Evolutionary conservation across 208 protist genomes (phyloP).

Genomic region (Leishmania lainsoni): DNA sequence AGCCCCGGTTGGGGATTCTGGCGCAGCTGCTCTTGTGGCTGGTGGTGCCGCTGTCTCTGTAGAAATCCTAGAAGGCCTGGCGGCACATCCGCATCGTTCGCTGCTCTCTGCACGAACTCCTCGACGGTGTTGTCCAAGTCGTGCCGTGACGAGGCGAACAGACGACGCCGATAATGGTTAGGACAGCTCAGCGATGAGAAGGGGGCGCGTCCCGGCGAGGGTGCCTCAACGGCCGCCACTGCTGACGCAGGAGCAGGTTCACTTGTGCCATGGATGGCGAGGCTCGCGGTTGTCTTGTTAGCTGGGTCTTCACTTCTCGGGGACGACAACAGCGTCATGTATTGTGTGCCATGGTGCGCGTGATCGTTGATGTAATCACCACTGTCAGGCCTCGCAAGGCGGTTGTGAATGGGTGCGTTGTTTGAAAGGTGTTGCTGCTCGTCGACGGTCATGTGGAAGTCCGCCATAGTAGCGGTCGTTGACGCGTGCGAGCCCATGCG

Average conservation of each 20-base stretch:
- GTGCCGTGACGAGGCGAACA: neutral
- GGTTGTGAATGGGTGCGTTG: neutral
- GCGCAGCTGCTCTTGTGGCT: conserved; percentile 1
- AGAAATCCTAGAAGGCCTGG: conserved; percentile 25
- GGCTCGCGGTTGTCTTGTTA: neutral
- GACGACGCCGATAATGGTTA: neutral
- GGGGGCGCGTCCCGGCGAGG: neutral
- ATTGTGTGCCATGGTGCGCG: neutral
- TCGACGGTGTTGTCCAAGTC: neutral
- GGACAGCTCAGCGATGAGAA: neutral
- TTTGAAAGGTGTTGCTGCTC: neutral
- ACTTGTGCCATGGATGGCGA: neutral
- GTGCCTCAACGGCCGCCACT: neutral
- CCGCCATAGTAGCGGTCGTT: neutral
- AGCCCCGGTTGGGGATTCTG: neutral
- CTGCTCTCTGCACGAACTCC: conserved; percentile 15
- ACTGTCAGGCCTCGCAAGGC: neutral
- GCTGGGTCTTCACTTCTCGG: neutral
- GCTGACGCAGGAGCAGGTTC: neutral
- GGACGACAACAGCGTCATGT: neutral
- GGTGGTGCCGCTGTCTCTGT: conserved; percentile 3
- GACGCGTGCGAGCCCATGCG: neutral
- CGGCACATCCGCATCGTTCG: conserved; percentile 30
- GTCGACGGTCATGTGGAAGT: neutral
- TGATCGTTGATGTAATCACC: neutral